Evolutionary conservation across 306 rosid species (phyloP).

Genomic region (Lathyrus sativus): DNA sequence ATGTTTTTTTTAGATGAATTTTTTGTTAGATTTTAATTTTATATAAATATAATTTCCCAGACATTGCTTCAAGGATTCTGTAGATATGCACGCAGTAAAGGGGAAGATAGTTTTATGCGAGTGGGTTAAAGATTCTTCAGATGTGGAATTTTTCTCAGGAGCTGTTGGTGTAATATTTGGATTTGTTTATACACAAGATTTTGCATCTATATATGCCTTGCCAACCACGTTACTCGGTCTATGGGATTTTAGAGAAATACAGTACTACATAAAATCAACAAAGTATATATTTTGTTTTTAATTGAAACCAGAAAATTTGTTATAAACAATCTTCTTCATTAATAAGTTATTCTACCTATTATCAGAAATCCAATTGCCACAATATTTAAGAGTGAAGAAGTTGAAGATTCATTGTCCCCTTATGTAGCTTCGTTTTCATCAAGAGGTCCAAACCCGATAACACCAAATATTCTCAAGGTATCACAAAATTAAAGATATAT

Average conservation of each 20-base stretch:
- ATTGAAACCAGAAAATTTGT: too few relatives aligned
- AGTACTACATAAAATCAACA: constrained; percentile 30
- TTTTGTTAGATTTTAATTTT: neutral
- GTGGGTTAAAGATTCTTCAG: accelerated
- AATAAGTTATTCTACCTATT: neutral
- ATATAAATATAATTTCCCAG: neutral
- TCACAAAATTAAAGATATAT: too few relatives aligned
- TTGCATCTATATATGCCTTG: neutral
- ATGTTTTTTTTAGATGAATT: neutral
- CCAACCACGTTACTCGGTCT: constrained; percentile 35
- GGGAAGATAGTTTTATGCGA: constrained; percentile 62
- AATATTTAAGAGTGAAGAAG: constrained; percentile 32
- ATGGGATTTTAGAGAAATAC: neutral
- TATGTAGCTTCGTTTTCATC: constrained; percentile 46
- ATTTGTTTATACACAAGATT: neutral
- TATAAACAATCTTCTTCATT: too few relatives aligned
- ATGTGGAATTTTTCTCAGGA: neutral
- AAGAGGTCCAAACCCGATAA: constrained; percentile 56
- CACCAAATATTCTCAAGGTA: constrained; percentile 52
- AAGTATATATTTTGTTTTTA: neutral
- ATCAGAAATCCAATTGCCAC: too few relatives aligned
- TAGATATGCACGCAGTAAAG: constrained; percentile 38
- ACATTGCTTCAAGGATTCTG: neutral
- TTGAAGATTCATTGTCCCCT: constrained; percentile 38
- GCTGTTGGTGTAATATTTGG: constrained; percentile 46